Percentiles rank a stretch among this genome's conserved stretches.
Evolutionary conservation across 2,329 filamentous ascomycete genomes (phyloP).

Genomic region (Beauveria caledonica): DNA sequence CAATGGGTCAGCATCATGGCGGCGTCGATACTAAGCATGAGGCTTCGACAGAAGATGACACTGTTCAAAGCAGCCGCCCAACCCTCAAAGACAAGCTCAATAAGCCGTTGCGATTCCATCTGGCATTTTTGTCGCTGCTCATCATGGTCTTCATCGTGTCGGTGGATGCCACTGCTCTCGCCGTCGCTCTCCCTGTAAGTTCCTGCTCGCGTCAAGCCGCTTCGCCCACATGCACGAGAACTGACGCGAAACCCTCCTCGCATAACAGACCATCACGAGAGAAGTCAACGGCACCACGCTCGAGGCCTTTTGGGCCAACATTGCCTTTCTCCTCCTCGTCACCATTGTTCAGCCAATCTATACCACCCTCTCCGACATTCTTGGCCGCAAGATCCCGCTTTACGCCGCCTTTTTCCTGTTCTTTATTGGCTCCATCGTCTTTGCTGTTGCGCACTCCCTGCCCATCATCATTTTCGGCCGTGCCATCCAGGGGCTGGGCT

Average conservation of each 20-base stretch:
- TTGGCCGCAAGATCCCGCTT: constrained; percentile 25
- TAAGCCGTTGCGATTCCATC: not conserved
- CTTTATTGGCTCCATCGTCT: constrained; percentile 31
- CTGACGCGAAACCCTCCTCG: not conserved
- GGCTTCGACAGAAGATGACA: not conserved
- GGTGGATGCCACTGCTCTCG: not conserved
- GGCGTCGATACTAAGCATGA: not conserved
- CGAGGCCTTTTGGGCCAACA: constrained; percentile 64
- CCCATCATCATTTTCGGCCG: constrained; percentile 23
- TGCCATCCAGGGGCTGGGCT: constrained; percentile 24
- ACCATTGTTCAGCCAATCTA: constrained; percentile 48
- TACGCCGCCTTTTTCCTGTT: constrained; percentile 25
- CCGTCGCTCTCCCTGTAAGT: not conserved
- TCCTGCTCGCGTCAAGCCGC: not conserved
- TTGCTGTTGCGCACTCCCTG: constrained; percentile 24
- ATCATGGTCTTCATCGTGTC: not conserved
- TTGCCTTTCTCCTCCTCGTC: constrained; percentile 58
- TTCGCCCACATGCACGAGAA: too few species aligned
- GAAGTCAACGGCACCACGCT: constrained; percentile 46
- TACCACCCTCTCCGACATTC: constrained; percentile 25
- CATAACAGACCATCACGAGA: constrained; percentile 31
- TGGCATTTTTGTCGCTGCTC: not conserved
- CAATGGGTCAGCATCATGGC: not conserved
- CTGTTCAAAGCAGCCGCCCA: not conserved
- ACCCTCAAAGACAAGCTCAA: not conserved